phyloP scores from a whole-genome alignment of 495 filamentous ascomycete species.

The Aspergillus baeticus region DNA sequence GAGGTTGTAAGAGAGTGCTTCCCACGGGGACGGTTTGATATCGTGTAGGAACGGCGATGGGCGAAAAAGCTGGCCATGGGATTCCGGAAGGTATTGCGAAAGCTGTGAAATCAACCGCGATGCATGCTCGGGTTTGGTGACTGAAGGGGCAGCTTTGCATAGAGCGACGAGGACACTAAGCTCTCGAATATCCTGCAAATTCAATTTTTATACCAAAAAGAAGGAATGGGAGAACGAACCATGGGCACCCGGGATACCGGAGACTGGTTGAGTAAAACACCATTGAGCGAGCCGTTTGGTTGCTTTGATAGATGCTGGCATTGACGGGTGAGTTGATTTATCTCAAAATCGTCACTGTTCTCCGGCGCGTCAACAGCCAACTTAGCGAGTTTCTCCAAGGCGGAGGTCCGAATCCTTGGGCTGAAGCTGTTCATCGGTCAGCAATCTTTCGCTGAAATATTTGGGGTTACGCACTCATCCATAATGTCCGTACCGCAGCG shows the following conservation, averaged over 20 bases:
- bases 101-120: slow-evolving; percentile 71
- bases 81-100: slow-evolving; percentile 78
- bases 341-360: slow-evolving; percentile 60
- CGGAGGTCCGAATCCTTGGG: slow-evolving; percentile 55
- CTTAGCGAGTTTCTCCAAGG: slow-evolving; percentile 69
- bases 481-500: not conserved
- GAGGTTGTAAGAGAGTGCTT: slow-evolving; percentile 75
- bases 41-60: slow-evolving; percentile 78
- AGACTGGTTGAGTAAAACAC: slow-evolving; percentile 34
- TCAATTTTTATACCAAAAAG: too few relatives aligned
- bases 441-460: not conserved
- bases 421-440: slow-evolving; percentile 29
- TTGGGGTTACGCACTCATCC: slow-evolving; percentile 19
- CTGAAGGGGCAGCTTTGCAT: slow-evolving; percentile 76
- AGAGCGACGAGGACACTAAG: slow-evolving; percentile 86
- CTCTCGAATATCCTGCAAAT: slow-evolving; percentile 65
- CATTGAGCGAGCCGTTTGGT: slow-evolving; percentile 38
- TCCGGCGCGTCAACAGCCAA: slow-evolving; percentile 55
- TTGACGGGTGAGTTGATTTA: slow-evolving; percentile 60
- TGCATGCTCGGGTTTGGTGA: slow-evolving; percentile 66
- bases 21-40: slow-evolving; percentile 87
- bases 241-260: slow-evolving; percentile 51
- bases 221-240: slow-evolving; percentile 32
- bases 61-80: slow-evolving; percentile 71
- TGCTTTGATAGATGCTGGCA: slow-evolving; percentile 33